phyloP scores from a whole-genome alignment of 225 moss, liverwort and hornwort genomes.

The Pseudoscleropodium purum region DNA sequence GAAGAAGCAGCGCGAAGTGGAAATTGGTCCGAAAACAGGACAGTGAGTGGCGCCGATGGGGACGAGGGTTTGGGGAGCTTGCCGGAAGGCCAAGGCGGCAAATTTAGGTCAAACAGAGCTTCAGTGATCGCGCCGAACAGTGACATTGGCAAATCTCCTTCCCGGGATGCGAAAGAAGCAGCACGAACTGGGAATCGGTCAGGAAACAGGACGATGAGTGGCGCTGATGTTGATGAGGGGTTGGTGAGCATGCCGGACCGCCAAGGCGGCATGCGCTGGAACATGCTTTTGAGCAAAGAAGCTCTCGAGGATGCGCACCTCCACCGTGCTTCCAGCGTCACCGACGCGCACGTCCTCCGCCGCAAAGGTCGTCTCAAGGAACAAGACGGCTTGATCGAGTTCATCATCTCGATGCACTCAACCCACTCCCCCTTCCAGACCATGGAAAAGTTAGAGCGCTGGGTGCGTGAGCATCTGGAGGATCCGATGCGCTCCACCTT shows the following conservation, averaged over 20 bases:
- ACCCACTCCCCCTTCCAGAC: conserved; percentile 87
- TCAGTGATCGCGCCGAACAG: background rate
- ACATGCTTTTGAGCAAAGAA: conserved; percentile 82
- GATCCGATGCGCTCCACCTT: conserved; percentile 76
- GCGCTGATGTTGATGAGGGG: background rate
- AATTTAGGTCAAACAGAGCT: background rate
- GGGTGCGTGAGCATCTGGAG: conserved; percentile 86
- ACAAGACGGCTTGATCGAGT: conserved; percentile 90
- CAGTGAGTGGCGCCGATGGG: background rate
- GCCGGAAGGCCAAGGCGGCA: background rate
- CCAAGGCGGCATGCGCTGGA: conserved; percentile 65
- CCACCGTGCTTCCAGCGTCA: conserved; percentile 73
- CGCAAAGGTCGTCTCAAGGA: conserved; percentile 90
- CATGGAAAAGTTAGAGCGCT: conserved; percentile 89
- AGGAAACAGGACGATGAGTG: background rate
- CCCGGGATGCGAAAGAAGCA: background rate
- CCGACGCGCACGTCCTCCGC: conserved; percentile 83
- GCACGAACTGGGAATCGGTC: background rate
- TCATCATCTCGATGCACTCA: conserved; percentile 86
- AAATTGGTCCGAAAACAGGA: background rate
- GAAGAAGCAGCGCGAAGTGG: background rate
- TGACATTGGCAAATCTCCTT: background rate
- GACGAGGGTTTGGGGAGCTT: background rate
- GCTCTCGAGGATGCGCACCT: conserved; percentile 84
- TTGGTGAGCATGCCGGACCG: background rate